Base-by-base conservation (phyloP, 2,329 filamentous ascomycete species). In the Macrophomina pseudophaseolina region DNA sequence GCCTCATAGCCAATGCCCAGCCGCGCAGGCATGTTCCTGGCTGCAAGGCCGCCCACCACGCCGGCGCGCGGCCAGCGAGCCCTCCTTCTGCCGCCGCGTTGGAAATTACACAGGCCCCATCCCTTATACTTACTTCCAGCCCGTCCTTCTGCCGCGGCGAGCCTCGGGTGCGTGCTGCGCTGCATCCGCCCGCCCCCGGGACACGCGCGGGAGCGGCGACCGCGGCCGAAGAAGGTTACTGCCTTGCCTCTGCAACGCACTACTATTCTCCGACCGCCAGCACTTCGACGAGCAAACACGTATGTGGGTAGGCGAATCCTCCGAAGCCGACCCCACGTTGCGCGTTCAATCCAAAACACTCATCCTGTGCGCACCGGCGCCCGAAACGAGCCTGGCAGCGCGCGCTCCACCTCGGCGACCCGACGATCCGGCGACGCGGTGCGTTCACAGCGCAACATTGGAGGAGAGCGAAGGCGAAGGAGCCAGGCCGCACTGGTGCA, bases 71-170 rank as follows among this genome's bases (percentile, higher is more conserved):
- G 44, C 58, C 58, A 62, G 58, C 58, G 35, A 59, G 28, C 38
- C 54, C 38, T 32, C 23, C 30, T 32, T 18, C 58, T 28, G 42
- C 58, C 58, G 42, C 5, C 58, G 16, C 30, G 8, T 42, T 62
- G 58, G 58, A 64, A 64, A 64, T 64, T 64, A 52, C 60, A 62
- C 59, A 63, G 59, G 42, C 53, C 18, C 38, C 54, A 59, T 64
- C 48, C 60, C 49, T 64, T 64, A 64, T 64, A 53, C 60, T 53
- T 64, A 53, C 60, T 53, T 64, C 16, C 18, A 53, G 48, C 44
- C 60, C 60, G 23, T 28, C 40, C n/a, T 9, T 4, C 56, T 28
- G 7, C 42, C 30, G 40, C 56, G 12, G 30, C 51, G 51, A 14
- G 51, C 51, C 51, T 53, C 51, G 51, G 32, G 51, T 18, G 51